phyloP scores from a whole-genome alignment of 2,329 filamentous ascomycete genomes.

The Emmonsiellopsis sp. region DNA sequence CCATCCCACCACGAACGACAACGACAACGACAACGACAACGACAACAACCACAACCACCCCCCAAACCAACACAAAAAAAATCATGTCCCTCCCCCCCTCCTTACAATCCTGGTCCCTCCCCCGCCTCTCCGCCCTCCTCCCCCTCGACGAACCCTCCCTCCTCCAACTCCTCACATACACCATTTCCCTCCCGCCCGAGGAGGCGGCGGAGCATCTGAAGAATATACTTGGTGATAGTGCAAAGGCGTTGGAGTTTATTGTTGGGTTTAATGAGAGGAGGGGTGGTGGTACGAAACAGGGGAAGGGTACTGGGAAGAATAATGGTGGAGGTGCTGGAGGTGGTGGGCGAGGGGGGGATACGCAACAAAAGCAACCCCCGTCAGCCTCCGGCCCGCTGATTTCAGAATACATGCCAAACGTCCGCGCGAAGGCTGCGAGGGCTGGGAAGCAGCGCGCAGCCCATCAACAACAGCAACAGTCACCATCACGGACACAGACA shows the following conservation, averaged over 20 bases:
- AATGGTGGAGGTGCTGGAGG: neutral
- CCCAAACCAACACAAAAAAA: neutral
- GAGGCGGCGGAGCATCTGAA: conserved; percentile 77
- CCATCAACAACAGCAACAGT: conserved; percentile 18
- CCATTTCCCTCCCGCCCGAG: conserved; percentile 58
- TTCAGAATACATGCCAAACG: conserved; percentile 59
- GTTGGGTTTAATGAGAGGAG: conserved; percentile 63
- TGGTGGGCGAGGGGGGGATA: neutral
- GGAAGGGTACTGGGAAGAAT: conserved; percentile 13
- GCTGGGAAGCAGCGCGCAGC: conserved; percentile 17
- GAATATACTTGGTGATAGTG: conserved; percentile 78
- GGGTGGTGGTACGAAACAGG: conserved; percentile 8
- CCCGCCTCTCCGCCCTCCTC: conserved; percentile 69
- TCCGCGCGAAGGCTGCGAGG: conserved; percentile 49
- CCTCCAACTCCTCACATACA: conserved; percentile 75
- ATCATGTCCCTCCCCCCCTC: neutral
- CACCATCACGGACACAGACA: conserved; percentile 41
- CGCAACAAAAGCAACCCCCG: conserved; percentile 39
- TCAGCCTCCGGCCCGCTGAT: conserved; percentile 72
- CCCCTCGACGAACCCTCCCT: conserved; percentile 79
- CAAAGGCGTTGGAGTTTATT: conserved; percentile 64
- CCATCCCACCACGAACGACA: no score
- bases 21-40: no score
- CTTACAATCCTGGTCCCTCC: conserved; percentile 45
- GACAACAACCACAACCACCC: no score